Conservation (phyloP, 177 flowering plant species). For the Vitis hybrid region DNA sequence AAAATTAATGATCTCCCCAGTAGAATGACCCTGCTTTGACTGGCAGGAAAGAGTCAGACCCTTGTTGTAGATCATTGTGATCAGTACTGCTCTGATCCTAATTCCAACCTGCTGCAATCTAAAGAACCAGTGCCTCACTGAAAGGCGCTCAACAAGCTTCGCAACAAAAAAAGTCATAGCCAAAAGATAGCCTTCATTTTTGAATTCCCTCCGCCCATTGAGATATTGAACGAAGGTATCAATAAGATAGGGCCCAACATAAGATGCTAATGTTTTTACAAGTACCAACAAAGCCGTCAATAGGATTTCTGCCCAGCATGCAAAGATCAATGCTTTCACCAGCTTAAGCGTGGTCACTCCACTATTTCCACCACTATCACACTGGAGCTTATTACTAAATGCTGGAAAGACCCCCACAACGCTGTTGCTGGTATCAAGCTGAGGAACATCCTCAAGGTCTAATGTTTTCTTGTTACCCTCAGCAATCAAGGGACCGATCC, state of each 20-base stretch:
- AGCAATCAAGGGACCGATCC: too few relatives aligned
- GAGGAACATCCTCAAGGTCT: too few relatives aligned
- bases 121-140: constrained; percentile 42
- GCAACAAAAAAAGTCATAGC: constrained; percentile 27
- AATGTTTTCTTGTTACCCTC: too few relatives aligned
- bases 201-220: constrained; percentile 30
- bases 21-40: constrained; percentile 11
- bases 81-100: constrained; percentile 26
- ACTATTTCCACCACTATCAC: too few relatives aligned
- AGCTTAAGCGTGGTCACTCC: too few relatives aligned
- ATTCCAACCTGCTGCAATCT: constrained; percentile 29
- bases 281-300: too few relatives aligned
- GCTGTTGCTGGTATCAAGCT: too few relatives aligned
- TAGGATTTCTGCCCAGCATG: too few relatives aligned
- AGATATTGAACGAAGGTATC: constrained; percentile 63
- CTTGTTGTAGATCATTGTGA: constrained; percentile 37
- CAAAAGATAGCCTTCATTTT: constrained; percentile 30
- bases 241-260: constrained; percentile 64
- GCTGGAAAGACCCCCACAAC: too few relatives aligned
- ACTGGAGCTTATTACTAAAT: too few relatives aligned
- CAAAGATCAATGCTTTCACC: too few relatives aligned
- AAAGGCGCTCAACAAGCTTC: constrained; percentile 35
- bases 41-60: constrained; percentile 37
- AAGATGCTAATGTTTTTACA: constrained; percentile 44
- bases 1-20: constrained; percentile 20